phyloP scores from a whole-genome alignment of 305 asterid genomes.

The Rubia peregrina region DNA sequence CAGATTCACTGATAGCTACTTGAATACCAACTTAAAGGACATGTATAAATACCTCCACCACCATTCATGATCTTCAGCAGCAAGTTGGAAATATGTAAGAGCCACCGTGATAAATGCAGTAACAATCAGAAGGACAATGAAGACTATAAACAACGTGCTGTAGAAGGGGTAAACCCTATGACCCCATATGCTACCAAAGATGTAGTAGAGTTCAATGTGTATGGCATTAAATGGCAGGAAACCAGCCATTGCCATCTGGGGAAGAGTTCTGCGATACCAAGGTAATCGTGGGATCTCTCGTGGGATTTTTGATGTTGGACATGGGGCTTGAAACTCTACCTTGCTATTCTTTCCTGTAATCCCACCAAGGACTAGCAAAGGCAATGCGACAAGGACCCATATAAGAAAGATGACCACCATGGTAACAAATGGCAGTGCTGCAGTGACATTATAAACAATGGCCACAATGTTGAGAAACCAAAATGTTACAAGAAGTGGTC shows the following conservation, averaged over 20 bases:
- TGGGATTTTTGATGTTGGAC: slow-evolving; percentile 32
- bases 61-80: slow-evolving; percentile 44
- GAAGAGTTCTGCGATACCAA: slow-evolving; percentile 33
- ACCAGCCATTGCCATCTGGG: slow-evolving; percentile 43
- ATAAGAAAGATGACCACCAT: slow-evolving; percentile 30
- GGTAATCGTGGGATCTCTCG: slow-evolving; percentile 37
- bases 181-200: slow-evolving; percentile 41
- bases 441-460: slow-evolving; percentile 29
- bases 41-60: slow-evolving; percentile 36
- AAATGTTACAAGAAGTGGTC: slow-evolving; percentile 34
- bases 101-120: slow-evolving; percentile 39
- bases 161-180: slow-evolving; percentile 29
- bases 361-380: slow-evolving; percentile 37
- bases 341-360: slow-evolving; percentile 38
- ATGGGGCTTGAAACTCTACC: slow-evolving; percentile 40
- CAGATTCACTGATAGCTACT: too few relatives aligned
- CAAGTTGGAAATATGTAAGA: slow-evolving; percentile 35
- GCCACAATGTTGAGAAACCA: slow-evolving; percentile 36
- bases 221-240: slow-evolving; percentile 37
- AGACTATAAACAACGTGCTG: slow-evolving; percentile 31
- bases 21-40: too few relatives aligned
- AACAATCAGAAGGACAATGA: slow-evolving; percentile 34
- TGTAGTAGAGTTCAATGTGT: slow-evolving; percentile 32
- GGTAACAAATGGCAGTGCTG: slow-evolving; percentile 38
- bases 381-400: slow-evolving; percentile 34